A percentile compares a stretch with the other conserved stretches of the same genome.
phyloP scores from a whole-genome alignment of 805 yeast genomes.

The Torulaspora franciscae region DNA sequence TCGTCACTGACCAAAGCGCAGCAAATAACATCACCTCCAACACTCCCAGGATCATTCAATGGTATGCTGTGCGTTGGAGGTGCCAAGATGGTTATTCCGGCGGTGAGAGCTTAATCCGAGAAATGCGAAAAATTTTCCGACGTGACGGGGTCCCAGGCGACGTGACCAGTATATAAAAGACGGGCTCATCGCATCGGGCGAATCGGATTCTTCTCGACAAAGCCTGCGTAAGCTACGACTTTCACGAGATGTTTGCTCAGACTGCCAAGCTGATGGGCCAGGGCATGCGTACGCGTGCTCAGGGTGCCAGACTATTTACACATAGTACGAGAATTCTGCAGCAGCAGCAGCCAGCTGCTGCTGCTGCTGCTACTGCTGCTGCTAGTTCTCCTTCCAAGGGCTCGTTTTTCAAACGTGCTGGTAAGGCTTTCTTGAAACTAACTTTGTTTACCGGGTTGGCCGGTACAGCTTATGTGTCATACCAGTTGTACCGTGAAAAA shows the following conservation, averaged over 20 bases:
- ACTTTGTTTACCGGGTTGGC: constrained; percentile 40
- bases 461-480: constrained; percentile 55
- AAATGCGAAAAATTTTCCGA: too few species aligned
- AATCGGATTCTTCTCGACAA: not conserved
- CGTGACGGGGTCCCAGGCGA: too few species aligned
- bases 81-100: too few species aligned
- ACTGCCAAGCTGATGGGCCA: constrained; percentile 3
- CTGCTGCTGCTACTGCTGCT: constrained; percentile 1
- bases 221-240: not conserved
- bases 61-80: too few species aligned
- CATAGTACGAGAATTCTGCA: constrained; percentile 3
- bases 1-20: too few species aligned
- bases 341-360: constrained; percentile 5
- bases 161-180: not conserved
- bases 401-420: constrained; percentile 8
- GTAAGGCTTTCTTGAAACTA: constrained; percentile 7
- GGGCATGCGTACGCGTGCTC: constrained; percentile 6
- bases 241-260: constrained; percentile 7
- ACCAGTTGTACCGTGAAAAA: constrained; percentile 57
- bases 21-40: too few species aligned
- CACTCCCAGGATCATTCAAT: too few species aligned
- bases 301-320: constrained; percentile 3
- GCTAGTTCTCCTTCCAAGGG: not conserved
- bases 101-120: too few species aligned
- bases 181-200: constrained; percentile 2